Conservation (phyloP, 345 rosid genomes). For the Eucalyptus erythrocorys region DNA sequence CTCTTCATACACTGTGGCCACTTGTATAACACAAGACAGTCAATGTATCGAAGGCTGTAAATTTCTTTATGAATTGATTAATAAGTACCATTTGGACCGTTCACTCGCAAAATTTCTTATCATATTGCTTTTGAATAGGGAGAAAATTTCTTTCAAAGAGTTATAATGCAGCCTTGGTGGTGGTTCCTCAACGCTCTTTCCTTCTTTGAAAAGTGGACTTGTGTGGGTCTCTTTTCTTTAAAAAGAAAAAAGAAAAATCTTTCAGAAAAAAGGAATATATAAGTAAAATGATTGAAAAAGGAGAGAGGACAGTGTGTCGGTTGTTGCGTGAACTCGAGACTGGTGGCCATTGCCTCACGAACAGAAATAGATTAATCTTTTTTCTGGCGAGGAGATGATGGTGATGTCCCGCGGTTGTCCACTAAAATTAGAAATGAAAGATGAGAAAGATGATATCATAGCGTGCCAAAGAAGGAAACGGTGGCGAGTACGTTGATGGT, state of each 20-base stretch:
- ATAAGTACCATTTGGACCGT: background rate
- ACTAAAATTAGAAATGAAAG: background rate
- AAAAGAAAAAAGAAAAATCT: background rate
- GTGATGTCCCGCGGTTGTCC: background rate
- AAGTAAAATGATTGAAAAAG: background rate
- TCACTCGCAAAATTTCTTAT: too few relatives aligned
- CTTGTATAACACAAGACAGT: background rate
- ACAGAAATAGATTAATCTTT: background rate
- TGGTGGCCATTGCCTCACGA: background rate
- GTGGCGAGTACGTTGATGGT: background rate
- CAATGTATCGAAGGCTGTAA: background rate
- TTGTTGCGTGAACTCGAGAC: background rate
- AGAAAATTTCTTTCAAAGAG: background rate
- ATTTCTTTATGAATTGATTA: too few relatives aligned
- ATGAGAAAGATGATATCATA: background rate
- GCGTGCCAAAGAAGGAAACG: background rate
- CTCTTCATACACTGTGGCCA: fast-evolving
- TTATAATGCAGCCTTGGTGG: background rate
- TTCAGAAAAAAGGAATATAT: background rate
- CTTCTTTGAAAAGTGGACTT: too few relatives aligned
- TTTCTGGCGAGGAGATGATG: background rate
- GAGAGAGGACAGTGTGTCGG: background rate
- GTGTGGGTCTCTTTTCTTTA: too few relatives aligned
- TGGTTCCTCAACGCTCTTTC: background rate
- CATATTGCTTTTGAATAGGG: background rate